phyloP scores from a whole-genome alignment of 345 rosid genomes.

The Carallia brachiata region DNA sequence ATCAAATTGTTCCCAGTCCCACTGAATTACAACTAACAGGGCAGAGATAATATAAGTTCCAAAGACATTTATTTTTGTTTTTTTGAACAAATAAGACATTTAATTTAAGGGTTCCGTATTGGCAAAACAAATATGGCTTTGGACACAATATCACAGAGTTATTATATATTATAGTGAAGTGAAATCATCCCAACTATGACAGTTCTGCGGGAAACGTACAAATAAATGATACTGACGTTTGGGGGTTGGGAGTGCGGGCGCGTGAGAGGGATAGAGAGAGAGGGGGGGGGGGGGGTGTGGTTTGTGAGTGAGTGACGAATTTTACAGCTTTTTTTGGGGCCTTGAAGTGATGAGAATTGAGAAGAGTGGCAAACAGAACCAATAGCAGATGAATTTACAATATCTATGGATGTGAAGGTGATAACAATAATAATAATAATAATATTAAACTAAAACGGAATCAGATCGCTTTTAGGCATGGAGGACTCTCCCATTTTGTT shows the following conservation, averaged over 20 bases:
- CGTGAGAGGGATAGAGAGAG: neutral
- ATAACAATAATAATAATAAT: neutral
- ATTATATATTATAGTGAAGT: slow-evolving; percentile 13
- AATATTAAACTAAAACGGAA: neutral
- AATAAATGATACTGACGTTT: slow-evolving; percentile 41
- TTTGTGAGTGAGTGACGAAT: neutral
- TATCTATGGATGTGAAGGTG: neutral
- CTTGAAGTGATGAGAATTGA: slow-evolving; percentile 1
- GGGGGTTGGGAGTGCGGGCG: neutral
- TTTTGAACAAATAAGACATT: too few species aligned
- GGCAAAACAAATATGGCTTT: slow-evolving; percentile 18
- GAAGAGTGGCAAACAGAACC: neutral
- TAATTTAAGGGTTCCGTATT: slow-evolving; percentile 3
- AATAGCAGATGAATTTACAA: neutral
- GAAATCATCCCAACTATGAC: slow-evolving; percentile 25
- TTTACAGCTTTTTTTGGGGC: slow-evolving; percentile 6
- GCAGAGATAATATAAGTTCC: neutral
- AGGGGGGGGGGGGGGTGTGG: slow-evolving; percentile 1
- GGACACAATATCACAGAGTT: neutral
- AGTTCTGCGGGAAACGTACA: slow-evolving; percentile 6
- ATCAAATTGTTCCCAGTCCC: slow-evolving; percentile 15
- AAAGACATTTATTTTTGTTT: neutral
- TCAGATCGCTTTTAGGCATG: slow-evolving; percentile 2
- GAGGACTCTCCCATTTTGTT: neutral
- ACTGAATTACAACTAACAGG: slow-evolving; percentile 17